Conservation (phyloP, 2,329 filamentous ascomycete genomes). For the Phialophora macrospora region DNA sequence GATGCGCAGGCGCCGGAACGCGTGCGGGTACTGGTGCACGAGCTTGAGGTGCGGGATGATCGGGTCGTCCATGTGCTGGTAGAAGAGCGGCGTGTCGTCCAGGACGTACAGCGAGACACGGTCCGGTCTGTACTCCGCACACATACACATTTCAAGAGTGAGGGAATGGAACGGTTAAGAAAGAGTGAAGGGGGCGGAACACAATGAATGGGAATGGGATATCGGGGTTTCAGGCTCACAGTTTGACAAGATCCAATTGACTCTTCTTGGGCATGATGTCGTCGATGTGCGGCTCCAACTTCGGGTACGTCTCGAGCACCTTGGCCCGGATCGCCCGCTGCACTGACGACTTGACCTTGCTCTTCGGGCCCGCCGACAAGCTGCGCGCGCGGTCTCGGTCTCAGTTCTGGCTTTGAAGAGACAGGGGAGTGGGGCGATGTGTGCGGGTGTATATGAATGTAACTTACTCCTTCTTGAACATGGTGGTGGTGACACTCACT, state of each 20-base stretch:
- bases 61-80: constrained; percentile 77
- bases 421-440: background rate
- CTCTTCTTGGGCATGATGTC: constrained; percentile 94
- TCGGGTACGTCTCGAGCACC: constrained; percentile 81
- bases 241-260: constrained; percentile 86
- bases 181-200: background rate
- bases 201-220: too few relatives aligned
- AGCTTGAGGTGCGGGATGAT: constrained; percentile 87
- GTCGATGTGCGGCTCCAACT: constrained; percentile 85
- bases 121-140: constrained; percentile 66
- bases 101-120: constrained; percentile 87
- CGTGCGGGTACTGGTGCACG: constrained; percentile 85
- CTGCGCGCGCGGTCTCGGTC: constrained; percentile 41
- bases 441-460: background rate
- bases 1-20: constrained; percentile 83
- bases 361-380: constrained; percentile 77
- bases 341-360: constrained; percentile 96
- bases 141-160: too few relatives aligned
- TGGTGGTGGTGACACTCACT: constrained; percentile 14
- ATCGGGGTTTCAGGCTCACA: constrained; percentile 52
- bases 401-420: background rate
- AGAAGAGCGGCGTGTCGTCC: constrained; percentile 78
- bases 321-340: constrained; percentile 84
- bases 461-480: constrained; percentile 37
- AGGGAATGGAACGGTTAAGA: too few relatives aligned